These are phyloP conservation scores for Rhodotorula toruloides DNA, from an alignment of 768 basidiomycete genomes.

Conservation along the genomic window DNA sequence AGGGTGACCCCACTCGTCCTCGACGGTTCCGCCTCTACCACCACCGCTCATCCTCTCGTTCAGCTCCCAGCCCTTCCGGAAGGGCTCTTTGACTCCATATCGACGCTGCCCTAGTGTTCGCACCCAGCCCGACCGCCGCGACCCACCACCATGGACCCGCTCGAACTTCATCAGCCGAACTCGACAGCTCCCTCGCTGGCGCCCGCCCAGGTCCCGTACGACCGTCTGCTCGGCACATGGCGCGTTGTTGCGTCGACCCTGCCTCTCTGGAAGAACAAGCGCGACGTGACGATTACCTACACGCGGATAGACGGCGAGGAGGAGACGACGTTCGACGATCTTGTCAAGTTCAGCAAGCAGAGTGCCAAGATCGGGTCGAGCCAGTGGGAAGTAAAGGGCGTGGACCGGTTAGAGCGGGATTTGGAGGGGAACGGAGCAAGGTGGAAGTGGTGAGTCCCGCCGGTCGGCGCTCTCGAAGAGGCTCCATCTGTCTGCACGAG, in stretches of 20 bases:
- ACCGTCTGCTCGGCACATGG: conserved; percentile 8
- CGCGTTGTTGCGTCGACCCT: conserved; percentile 45
- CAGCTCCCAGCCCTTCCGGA: too few species aligned
- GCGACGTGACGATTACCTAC: conserved; percentile 52
- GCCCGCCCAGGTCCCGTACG: conserved; percentile 3
- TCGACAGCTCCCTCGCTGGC: neutral
- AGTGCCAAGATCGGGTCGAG: conserved; percentile 40
- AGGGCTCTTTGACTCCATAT: too few species aligned
- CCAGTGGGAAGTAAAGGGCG: conserved; percentile 45
- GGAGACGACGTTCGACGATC: conserved; percentile 45
- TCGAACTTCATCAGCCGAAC: conserved; percentile 1
- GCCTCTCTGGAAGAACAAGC: conserved; percentile 52
- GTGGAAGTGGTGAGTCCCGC: conserved; percentile 25
- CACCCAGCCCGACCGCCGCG: too few species aligned
- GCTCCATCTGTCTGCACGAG: too few species aligned
- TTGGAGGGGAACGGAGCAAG: conserved; percentile 6
- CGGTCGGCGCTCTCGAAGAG: neutral
- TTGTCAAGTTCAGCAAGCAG: conserved; percentile 48
- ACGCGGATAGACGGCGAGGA: conserved; percentile 37
- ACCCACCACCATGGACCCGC: neutral
- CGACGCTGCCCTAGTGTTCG: too few species aligned
- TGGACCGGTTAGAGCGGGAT: conserved; percentile 39
- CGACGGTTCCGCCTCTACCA: too few species aligned
- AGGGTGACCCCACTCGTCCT: too few species aligned
- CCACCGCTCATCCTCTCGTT: too few species aligned